Evolutionary conservation across 306 rosid genomes (phyloP), one percentile per base, ranked within the genome.

Genomic region (Comarum palustre): DNA sequence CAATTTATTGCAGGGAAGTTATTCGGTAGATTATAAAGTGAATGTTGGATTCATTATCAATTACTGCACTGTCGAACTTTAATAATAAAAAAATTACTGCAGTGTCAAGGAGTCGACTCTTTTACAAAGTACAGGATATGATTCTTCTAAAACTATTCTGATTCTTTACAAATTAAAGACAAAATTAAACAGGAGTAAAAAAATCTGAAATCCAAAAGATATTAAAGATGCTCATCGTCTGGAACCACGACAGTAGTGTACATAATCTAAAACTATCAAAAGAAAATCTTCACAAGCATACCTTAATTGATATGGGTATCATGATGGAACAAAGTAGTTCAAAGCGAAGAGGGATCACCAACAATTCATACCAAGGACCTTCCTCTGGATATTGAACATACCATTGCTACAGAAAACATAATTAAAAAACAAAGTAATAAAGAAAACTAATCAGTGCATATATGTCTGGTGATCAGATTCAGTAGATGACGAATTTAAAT

Each of bases 261-360:
- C 69, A 74, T 24, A 63, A 84, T 43, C 75, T 31, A 58, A 32
- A 36, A 43, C 63, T 10, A 34, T 66, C 7, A 67, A 50, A 19
- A 54, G 5, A n/a, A 66, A 25, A 72, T 34, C 57, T n/a, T 39
- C 59, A 75, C 27, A 79, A 72, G 43, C 85, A 74, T 82, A 91
- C 99, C 99, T 94, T 94, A 72, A 94, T 94, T 78, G 99, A 94
- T 84, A 94, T 94, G 82, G 99, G 99, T 75, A 94, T 94, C 99
- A 94, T 94, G 84, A 94, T 94, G 41, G 99, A 94, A 85, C 99
- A 94, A 45, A 94, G 95, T 78, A 94, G 96, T 86, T 94, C 99
- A 25, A 94, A 94, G 41, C 99, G 96, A 82, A 94, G 89, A 77
- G 99, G 99, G 77, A 94, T 94, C 80, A 94, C 74, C 86, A 94